These are phyloP conservation scores for Beauveria varroae DNA, from an alignment of 2,329 filamentous ascomycete genomes.

Conservation along the genomic window DNA sequence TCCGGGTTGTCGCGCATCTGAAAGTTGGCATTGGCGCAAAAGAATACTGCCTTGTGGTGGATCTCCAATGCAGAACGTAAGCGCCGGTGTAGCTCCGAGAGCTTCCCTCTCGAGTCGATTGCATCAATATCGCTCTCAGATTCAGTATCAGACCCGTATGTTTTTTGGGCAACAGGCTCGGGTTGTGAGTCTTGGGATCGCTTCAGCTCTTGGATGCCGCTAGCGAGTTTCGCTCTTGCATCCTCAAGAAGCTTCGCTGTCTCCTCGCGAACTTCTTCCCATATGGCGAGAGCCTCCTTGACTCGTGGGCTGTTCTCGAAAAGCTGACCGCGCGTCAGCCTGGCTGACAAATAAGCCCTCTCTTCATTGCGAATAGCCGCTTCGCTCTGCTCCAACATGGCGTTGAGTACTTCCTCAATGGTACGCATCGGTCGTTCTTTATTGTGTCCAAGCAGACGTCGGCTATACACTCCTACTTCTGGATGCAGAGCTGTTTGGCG, in stretches of 20 bases:
- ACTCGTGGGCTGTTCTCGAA: conserved; percentile 66
- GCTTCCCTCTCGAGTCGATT: conserved; percentile 39
- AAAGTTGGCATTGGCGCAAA: conserved; percentile 74
- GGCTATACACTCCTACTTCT: conserved; percentile 63
- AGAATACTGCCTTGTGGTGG: conserved; percentile 77
- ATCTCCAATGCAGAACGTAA: conserved; percentile 70
- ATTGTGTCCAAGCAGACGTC: conserved; percentile 54
- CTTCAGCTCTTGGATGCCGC: conserved; percentile 34
- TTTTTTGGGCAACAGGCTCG: not conserved
- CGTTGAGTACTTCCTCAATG: conserved; percentile 76
- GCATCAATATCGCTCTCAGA: conserved; percentile 35
- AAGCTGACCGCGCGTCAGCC: conserved; percentile 67
- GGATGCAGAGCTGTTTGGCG: conserved; percentile 82
- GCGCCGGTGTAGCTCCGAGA: conserved; percentile 25
- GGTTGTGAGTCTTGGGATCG: conserved; percentile 1
- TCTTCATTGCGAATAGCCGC: conserved; percentile 59
- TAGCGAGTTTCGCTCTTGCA: conserved; percentile 53
- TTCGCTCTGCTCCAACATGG: conserved; percentile 86
- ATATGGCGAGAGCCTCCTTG: conserved; percentile 61
- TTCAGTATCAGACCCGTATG: conserved; percentile 20
- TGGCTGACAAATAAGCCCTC: conserved; percentile 54
- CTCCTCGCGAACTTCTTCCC: conserved; percentile 50
- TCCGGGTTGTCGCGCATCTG: conserved; percentile 69
- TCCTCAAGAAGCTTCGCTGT: conserved; percentile 49
- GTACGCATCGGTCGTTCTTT: conserved; percentile 65